Percentiles rank a stretch among this genome's conserved stretches.
These are phyloP conservation scores for Teunomyces aglyptinius DNA, from an alignment of 805 yeast species.

Conservation along the genomic window DNA sequence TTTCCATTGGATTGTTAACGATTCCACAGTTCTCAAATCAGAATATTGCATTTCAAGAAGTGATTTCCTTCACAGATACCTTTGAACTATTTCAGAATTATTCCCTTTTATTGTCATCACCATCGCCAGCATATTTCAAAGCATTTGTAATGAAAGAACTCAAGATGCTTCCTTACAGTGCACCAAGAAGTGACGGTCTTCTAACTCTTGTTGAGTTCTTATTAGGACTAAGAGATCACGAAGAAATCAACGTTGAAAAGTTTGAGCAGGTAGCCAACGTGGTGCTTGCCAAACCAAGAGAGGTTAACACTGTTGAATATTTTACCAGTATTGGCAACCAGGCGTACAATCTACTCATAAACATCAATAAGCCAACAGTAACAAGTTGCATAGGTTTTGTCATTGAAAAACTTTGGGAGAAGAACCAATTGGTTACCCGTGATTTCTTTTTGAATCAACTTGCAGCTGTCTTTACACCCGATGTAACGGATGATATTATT, in stretches of 20 bases:
- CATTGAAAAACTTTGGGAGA: constrained; percentile 48
- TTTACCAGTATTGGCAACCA: constrained; percentile 62
- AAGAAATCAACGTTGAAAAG: constrained; percentile 63
- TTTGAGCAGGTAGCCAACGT: constrained; percentile 66
- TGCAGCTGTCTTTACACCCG: constrained; percentile 47
- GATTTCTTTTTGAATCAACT: constrained; percentile 60
- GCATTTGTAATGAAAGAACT: constrained; percentile 48
- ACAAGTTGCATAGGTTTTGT: constrained; percentile 56
- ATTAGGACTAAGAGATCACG: constrained; percentile 72
- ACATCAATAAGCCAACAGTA: constrained; percentile 60
- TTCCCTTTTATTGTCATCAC: constrained; percentile 53
- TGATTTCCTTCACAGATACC: constrained; percentile 50
- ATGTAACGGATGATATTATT: constrained; percentile 19
- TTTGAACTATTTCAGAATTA: constrained; percentile 63
- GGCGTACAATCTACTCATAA: constrained; percentile 54
- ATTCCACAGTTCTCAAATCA: constrained; percentile 22
- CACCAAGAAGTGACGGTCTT: constrained; percentile 63
- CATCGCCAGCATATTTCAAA: constrained; percentile 47
- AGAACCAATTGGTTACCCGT: constrained; percentile 47
- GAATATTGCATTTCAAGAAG: constrained; percentile 16
- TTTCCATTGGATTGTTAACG: constrained; percentile 43
- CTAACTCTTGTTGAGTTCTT: constrained; percentile 71
- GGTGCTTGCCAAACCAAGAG: constrained; percentile 60
- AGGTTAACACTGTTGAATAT: constrained; percentile 47
- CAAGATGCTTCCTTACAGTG: constrained; percentile 51